Evolutionary conservation across 1,284 basidiomycete species (phyloP), one percentile per base, ranked within the genome.

Genomic region (Boletus nobilissimus): DNA sequence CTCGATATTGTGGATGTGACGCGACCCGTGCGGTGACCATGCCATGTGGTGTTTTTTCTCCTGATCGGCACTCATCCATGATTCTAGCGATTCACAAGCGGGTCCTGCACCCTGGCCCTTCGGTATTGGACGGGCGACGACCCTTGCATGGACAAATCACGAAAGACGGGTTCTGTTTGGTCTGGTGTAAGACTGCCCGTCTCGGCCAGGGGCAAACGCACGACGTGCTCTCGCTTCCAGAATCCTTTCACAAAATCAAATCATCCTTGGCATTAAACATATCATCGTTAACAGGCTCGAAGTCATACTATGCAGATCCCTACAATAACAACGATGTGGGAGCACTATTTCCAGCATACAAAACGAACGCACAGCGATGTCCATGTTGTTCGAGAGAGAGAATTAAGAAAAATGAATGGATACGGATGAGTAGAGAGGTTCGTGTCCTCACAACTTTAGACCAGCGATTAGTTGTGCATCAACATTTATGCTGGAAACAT

Each of bases 281-380:
- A 73, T 70, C 79, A 79, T 81, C 73, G 51, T 72, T 70, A 5
- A 29, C 62, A 57, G 51, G 67, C 36, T 54, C 71, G 72, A 62
- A 70, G 40, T 48, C 18, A 72, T 77, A 80, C 73, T 75, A 70
- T 71, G 57, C 38, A 75, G 66, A 60, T 26, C 66, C 32, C 29
- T 43, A 38, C 54, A 40, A 32, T 66, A 63, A 69, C 16, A 46
- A 48, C 19, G 43, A 46, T 46, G 43, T 9, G 38, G 38, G 39
- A 60, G 68, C 62, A 24, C n/a, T 69, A 73, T 64, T 60, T 11
- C 60, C 57, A 72, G 78, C 40, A 72, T 79, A 74, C 79, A 73
- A 70, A 36, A 62, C 70, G 69, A 79, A 63, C 51, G 57, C 63
- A 24, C 34, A 63, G 65, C 63, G 72, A 75, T 78, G 80, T 81